phyloP scores from a whole-genome alignment of 176 grass and related monocot species.

The Thalia dealbata region DNA sequence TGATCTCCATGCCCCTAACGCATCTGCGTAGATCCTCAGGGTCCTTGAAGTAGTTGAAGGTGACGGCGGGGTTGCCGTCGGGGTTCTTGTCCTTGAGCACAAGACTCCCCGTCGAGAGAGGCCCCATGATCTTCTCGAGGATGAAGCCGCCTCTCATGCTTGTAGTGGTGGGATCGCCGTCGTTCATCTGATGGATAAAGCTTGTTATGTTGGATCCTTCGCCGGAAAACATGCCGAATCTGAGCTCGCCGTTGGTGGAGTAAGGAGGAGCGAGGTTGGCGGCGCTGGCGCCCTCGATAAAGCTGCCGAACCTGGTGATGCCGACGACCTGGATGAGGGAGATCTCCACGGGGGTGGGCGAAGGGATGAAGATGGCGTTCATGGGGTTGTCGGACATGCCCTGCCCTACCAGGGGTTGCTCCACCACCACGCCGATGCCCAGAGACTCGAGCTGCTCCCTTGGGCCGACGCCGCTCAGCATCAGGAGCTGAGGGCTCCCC shows the following conservation, averaged over 20 bases:
- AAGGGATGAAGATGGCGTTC: constrained; percentile 8
- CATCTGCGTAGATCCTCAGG: constrained; percentile 54
- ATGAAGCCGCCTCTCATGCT: constrained; percentile 56
- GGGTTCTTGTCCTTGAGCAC: constrained; percentile 48
- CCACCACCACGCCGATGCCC: constrained; percentile 7
- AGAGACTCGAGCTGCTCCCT: background rate
- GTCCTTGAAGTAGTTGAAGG: constrained; percentile 83
- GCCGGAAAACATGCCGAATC: background rate
- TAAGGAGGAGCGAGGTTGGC: constrained; percentile 1
- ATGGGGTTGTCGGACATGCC: constrained; percentile 15
- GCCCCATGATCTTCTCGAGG: constrained; percentile 60
- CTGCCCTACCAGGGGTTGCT: constrained; percentile 1
- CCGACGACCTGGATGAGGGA: constrained; percentile 8
- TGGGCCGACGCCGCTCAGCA: constrained; percentile 10
- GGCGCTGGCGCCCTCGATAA: background rate
- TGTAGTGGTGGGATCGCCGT: background rate
- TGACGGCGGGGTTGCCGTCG: constrained; percentile 49
- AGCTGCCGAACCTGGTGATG: constrained; percentile 9
- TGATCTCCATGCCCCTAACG: constrained; percentile 49
- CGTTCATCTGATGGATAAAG: background rate
- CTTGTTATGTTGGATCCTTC: background rate
- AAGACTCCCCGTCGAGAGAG: constrained; percentile 51
- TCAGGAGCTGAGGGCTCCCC: constrained; percentile 13
- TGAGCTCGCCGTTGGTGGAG: background rate
- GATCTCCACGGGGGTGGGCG: constrained; percentile 1